Conservation (phyloP, 371 early-diverging fungal species). For the Batkoa obscura region DNA sequence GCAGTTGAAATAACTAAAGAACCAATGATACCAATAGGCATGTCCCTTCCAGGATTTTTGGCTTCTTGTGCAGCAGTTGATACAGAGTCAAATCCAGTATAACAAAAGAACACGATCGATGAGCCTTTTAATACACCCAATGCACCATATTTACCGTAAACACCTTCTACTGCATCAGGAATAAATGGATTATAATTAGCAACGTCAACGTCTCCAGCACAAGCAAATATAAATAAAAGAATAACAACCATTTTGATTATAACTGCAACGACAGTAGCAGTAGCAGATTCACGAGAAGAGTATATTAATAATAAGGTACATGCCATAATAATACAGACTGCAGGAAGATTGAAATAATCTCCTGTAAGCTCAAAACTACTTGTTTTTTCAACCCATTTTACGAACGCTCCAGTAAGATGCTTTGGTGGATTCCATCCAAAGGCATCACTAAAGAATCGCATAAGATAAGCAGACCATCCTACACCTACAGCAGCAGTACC, state of each 20-base stretch:
- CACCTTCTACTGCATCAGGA: constrained; percentile 34
- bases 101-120: constrained; percentile 66
- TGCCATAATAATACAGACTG: constrained; percentile 38
- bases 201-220: constrained; percentile 35
- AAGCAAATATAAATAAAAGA: constrained; percentile 58
- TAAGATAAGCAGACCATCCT: constrained; percentile 63
- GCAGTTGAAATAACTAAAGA: constrained; percentile 55
- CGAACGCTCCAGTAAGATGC: constrained; percentile 34
- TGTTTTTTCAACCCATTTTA: constrained; percentile 26
- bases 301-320: constrained; percentile 32
- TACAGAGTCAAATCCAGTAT: constrained; percentile 78
- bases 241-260: constrained; percentile 50
- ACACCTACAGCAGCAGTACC: constrained; percentile 45
- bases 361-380: constrained; percentile 21
- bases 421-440: constrained; percentile 21
- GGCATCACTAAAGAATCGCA: constrained; percentile 38
- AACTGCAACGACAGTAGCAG: constrained; percentile 50
- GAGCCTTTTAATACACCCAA: constrained; percentile 55
- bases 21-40: constrained; percentile 72
- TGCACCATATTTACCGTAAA: constrained; percentile 29
- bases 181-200: constrained; percentile 63
- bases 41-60: constrained; percentile 54
- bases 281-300: constrained; percentile 52
- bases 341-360: constrained; percentile 50
- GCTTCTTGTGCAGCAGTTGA: constrained; percentile 76